Base-by-base conservation (phyloP, 2,329 filamentous ascomycete genomes). In the Diplodia mutila region DNA sequence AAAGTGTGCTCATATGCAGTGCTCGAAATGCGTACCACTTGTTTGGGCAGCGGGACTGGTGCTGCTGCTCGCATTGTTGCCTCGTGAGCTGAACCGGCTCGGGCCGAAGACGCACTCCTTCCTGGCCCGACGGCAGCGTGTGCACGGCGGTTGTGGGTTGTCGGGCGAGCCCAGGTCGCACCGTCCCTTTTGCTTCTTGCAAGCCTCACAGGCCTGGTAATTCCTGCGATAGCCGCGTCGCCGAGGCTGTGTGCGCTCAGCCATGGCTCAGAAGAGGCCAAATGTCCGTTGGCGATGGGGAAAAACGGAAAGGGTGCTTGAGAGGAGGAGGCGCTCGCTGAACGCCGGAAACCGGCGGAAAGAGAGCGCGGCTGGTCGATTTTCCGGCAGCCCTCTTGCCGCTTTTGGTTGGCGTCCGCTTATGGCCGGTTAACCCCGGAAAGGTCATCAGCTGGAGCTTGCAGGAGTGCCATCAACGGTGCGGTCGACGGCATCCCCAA, bases 181-280 rank as follows among this genome's bases (percentile, higher is more conserved):
- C 18, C 64, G 64, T 34, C 64, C 64, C 21, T 66, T 66, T 32
- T 66, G 64, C 53, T 66, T 66, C 53, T 66, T 66, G 29, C 64
- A 66, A 9, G 64, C 64, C 29, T 66, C 64, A 29, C 64, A 66
- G 4, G 64, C 64, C 21, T 66, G 64, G 37, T 66, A 66, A 34
- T 66, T 66, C 42, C 64, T 55, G 53, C 53, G 53, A n/a, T 66
- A 66, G 3, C 53, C 39, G 34, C 64, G 42, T 21, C 39, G 21
- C n/a, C 53, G 52, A n/a, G 53, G 29, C 39, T 66, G 64, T 18
- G 53, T 51, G 4, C 53, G 64, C 18, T 66, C 64, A 23, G 64
- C 64, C 64, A 66, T 66, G 39, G 9, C 39, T 51, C 39, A 27
- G 14, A 23, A 16, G 29, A 25, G 46, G 16, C 42, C 21, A 37